Base-by-base conservation (phyloP, 306 rosid species). In the Ceratonia siliqua region DNA sequence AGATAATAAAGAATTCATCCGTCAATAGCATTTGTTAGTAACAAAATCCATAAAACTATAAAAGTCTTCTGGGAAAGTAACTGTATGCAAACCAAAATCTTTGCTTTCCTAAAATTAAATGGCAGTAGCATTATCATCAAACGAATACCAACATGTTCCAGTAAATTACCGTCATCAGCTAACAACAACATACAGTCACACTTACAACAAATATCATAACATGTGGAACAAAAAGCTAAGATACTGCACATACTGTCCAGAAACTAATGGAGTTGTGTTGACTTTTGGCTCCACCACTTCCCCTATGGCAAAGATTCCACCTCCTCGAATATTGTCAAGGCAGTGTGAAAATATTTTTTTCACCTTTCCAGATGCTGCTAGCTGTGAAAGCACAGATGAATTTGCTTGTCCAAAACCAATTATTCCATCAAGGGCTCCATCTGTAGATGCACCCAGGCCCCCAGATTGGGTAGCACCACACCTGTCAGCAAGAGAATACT, bases 371-470 rank as follows among this genome's bases (percentile, higher is more conserved):
- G 90, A 55, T 56, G 88, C 77, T 82, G 96, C 92, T 63, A 95
- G 92, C 87, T 95, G 99, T 20, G 98, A 95, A 61, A 92, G 84
- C 81, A 87, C 86, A 10, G 99, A 95, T 20, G 94, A 76, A 85
- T 92, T 90, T 62, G 98, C 72, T 85, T 95, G 98, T 68, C 99
- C 99, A 73, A 95, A 95, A 81, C 98, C 99, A 43, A 95, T 77
- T 75, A 95, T 85, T 70, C 99, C 98, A 69, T 87, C 93, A 45
- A 92, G 89, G 30, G 93, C 90, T 71, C 74, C 87, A 0, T 76
- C 85, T 15, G 78, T 22, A 53, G 88, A 45, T 72, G 85, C 7
- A 76, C 89, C 78, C 39, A 86, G 75, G 46, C 74, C 81, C 74
- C 96, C 98, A 10, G 91, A 70, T 82, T 89, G 97, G 79, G 81